These are phyloP conservation scores for Citrus mangshanensis DNA, from an alignment of 345 rosid genomes.

Conservation along the genomic window DNA sequence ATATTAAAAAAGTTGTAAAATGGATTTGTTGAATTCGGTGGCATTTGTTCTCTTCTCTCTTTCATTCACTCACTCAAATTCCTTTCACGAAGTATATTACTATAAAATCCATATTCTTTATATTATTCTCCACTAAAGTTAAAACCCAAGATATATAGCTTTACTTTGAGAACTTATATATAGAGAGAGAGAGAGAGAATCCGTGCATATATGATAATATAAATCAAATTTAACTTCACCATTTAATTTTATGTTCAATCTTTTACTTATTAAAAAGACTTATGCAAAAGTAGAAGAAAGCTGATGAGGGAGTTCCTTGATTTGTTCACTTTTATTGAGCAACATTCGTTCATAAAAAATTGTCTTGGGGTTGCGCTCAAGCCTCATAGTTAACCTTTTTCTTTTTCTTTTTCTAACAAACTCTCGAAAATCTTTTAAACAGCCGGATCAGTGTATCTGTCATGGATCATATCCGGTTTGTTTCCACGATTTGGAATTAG, in stretches of 20 bases:
- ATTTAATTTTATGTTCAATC: too few species aligned
- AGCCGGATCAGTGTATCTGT: too few species aligned
- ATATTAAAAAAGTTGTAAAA: not conserved
- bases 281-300: not conserved
- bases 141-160: not conserved
- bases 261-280: too few species aligned
- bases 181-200: not conserved
- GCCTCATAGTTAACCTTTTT: not conserved
- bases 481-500: too few species aligned
- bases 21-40: constrained; percentile 14
- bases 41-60: constrained; percentile 19
- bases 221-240: not conserved
- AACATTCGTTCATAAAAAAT: not conserved
- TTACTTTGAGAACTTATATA: too few species aligned
- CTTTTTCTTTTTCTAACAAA: too few species aligned
- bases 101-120: constrained; percentile 20
- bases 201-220: not conserved
- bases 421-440: too few species aligned
- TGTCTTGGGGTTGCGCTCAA: not conserved
- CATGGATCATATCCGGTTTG: too few species aligned
- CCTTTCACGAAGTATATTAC: constrained; percentile 18
- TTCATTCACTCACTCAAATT: not conserved
- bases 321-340: not conserved
- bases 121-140: constrained; percentile 18
- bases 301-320: not conserved